A percentile compares a stretch with the other conserved stretches of the same genome.
Conservation (phyloP, 202 grass and related monocot genomes). For the Digitaria exilis region DNA sequence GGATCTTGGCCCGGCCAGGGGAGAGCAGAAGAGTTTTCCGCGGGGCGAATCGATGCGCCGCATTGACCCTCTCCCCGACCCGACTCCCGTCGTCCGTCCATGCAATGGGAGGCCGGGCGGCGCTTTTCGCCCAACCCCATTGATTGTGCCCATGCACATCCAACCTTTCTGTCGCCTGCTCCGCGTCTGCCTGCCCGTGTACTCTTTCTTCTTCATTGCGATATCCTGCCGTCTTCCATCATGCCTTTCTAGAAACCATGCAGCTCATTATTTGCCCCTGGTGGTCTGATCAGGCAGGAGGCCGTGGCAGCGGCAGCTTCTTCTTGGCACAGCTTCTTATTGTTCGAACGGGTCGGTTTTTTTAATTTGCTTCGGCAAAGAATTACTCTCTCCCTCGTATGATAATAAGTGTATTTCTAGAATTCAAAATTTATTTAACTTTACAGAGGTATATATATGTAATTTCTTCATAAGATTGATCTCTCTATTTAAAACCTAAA, state of each 20-base stretch:
- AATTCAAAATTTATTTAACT: no score
- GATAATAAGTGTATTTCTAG: no score
- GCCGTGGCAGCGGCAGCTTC: slow-evolving; percentile 18
- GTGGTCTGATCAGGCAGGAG: neutral
- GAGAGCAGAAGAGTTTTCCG: slow-evolving; percentile 32
- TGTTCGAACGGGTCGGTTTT: neutral
- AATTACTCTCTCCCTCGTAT: no score
- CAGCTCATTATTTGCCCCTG: slow-evolving; percentile 28
- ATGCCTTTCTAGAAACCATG: slow-evolving; percentile 62
- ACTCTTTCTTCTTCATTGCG: slow-evolving; percentile 5
- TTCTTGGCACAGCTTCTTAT: slow-evolving; percentile 3
- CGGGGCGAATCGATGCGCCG: slow-evolving; percentile 38
- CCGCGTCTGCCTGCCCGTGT: neutral
- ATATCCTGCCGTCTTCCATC: slow-evolving; percentile 34
- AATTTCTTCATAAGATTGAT: no score
- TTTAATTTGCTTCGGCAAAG: no score
- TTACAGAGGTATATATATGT: no score
- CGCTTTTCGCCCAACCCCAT: slow-evolving; percentile 4
- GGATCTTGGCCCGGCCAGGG: no score
- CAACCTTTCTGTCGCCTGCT: slow-evolving; percentile 28
- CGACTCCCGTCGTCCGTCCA: no score
- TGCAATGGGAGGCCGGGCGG: neutral
- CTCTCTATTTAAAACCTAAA: no score
- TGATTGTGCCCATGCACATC: slow-evolving; percentile 25
- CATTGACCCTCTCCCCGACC: slow-evolving; percentile 53